Conservation (phyloP, 164 flowering plant species). For the Amborella trichopoda region DNA sequence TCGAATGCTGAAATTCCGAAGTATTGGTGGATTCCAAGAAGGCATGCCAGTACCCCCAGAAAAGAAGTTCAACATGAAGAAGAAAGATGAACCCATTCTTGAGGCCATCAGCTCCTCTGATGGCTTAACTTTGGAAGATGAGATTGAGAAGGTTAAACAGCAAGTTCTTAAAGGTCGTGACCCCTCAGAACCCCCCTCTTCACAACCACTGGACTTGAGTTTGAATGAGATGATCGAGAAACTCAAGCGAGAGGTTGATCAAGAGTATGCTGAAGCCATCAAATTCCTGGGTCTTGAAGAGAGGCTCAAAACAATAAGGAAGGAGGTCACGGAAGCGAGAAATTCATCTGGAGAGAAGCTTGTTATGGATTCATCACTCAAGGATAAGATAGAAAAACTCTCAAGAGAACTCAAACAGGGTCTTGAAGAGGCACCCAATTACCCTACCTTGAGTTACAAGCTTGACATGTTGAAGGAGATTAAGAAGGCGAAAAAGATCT, state of each 20-base stretch:
- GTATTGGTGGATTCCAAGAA: constrained; percentile 62
- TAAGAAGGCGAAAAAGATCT: constrained; percentile 28
- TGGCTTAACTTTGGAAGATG: constrained; percentile 27
- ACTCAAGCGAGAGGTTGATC: constrained; percentile 48
- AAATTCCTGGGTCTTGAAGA: constrained; percentile 45
- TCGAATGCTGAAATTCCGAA: constrained; percentile 61
- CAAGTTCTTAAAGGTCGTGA: constrained; percentile 41
- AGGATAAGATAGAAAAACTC: constrained; percentile 39
- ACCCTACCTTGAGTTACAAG: constrained; percentile 38
- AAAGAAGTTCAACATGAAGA: constrained; percentile 56
- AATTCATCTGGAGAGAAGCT: constrained; percentile 20
- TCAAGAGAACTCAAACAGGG: constrained; percentile 35
- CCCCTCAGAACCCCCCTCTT: constrained; percentile 30
- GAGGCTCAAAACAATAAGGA: constrained; percentile 25
- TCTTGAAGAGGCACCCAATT: constrained; percentile 53
- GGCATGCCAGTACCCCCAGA: constrained; percentile 48
- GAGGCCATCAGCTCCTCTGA: constrained; percentile 10
- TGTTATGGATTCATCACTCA: constrained; percentile 16
- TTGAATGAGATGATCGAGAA: constrained; percentile 49
- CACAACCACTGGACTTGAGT: constrained; percentile 9
- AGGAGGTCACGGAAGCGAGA: constrained; percentile 39
- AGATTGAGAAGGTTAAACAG: constrained; percentile 56
- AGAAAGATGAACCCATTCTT: constrained; percentile 34
- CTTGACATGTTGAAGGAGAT: constrained; percentile 56
- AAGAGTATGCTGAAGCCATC: constrained; percentile 54